Base-by-base conservation (phyloP, 176 grass and related monocot genomes). In the Tuctoria greenei region DNA sequence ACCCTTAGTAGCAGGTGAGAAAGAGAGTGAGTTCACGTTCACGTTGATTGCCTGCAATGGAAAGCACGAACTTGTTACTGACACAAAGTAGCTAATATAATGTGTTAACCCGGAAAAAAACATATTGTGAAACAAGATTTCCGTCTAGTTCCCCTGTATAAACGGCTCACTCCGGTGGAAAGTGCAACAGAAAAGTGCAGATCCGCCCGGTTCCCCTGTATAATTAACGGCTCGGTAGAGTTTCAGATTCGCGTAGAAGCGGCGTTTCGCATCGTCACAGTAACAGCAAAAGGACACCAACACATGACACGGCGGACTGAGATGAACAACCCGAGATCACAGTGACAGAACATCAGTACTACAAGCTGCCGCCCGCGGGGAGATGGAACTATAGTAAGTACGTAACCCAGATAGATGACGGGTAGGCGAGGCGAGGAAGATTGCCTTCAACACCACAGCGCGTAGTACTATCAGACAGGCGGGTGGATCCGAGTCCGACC, bases 1-100 rank as follows among this genome's bases (percentile, higher is more conserved):
- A 1, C 79, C 74, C 69, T 79, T 90, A 37, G 38, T 86, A 41
- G 5, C 46, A 17, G 74, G 0, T 9, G 83, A 66, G 80, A 90
- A 76, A 51, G 83, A 43, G 11, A 83, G 17, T 8, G 69, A 90
- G 25, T 36, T 90, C 6, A 58, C 40, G 25, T 36, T 90, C 6
- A 58, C 40, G 43, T 61, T 87, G 62, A 58, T 35, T 6, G 85
- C 85, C 80, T 87, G 74, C 4, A 77, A 68, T 61, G 43, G 6
- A 79, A 16, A 40, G 34, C 54, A 66, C 10, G 17, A 35, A 12
- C 43, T 39, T 58, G 3, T 57, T 47, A 16, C 2, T 72, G 13
- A 79, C 59, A 73, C 4, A 46, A 73, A 1, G 66, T 2, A 57
- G 58, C 3, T 34, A 31, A 34, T 10, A 27, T 2, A n/a, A 25